Evolutionary conservation across 306 rosid species (phyloP), one percentile per base, ranked within the genome.

Genomic region (Medicago arabica): DNA sequence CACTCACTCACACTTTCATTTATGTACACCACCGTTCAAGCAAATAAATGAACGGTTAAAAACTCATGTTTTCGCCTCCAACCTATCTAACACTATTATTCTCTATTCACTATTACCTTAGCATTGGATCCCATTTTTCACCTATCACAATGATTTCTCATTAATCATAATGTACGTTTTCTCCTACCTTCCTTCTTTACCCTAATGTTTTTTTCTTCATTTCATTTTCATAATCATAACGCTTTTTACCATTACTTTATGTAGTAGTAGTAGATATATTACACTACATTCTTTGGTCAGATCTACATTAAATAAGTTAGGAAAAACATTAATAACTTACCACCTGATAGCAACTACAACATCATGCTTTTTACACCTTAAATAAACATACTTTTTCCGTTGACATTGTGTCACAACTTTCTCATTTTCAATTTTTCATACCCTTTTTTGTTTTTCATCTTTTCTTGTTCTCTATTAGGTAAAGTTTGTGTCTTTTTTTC

Each of bases 121-220:
- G 14, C 80, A 75, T 75, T 75, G 80, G 80, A 75, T 75, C 31
- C 80, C 19, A 36, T 23, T 57, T 64, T 75, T 64, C 60, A 65
- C 80, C 67, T 21, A 66, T 66, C 53, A 11, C 54, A 72, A 50
- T 64, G 17, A 63, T 63, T 62, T 6, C n/a, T 31, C 39, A 41
- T 17, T 9, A 61, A 44, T 61, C 61, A 55, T 54, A 12, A 60
- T 69, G 23, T 74, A 74, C 61, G 12, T 49, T 62, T 47, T 49
- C 7, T 1, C 12, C 46, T 31, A 61, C 67, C 67, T 14, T 8
- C 2, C 41, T 8, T 2, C 41, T 44, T 46, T 7, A 7, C 2
- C n/a, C 7, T 16, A 8, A 7, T 7, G 6, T 19, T 54, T 54
- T 54, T 25, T 10, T 13, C 44, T 23, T 43, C 18, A 25, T 23